phyloP scores from a whole-genome alignment of 306 rosid genomes.

The Trifolium subterraneum region DNA sequence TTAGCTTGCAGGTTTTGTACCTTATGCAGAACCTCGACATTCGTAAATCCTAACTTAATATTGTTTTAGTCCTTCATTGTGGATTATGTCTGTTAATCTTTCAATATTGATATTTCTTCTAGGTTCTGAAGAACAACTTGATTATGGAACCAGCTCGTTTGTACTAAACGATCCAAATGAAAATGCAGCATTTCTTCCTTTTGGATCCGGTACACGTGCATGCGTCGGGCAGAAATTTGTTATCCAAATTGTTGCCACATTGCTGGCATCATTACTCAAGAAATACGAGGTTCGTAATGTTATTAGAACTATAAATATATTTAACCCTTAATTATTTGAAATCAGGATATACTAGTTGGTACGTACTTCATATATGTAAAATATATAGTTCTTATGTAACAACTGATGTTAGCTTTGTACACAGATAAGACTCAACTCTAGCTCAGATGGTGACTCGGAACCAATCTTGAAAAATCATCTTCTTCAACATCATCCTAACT shows the following conservation, averaged over 20 bases:
- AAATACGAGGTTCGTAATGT: slow-evolving; percentile 62
- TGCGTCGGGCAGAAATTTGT: slow-evolving; percentile 79
- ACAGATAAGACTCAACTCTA: slow-evolving; percentile 64
- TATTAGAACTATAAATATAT: no score
- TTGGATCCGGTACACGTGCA: slow-evolving; percentile 78
- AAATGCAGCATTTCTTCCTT: slow-evolving; percentile 75
- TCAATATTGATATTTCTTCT: slow-evolving; percentile 31
- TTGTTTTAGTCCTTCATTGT: not conserved
- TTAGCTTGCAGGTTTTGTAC: slow-evolving; percentile 45
- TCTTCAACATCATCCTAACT: slow-evolving; percentile 47
- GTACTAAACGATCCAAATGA: slow-evolving; percentile 65
- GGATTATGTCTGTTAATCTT: slow-evolving; percentile 25
- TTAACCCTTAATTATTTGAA: no score
- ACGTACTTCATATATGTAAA: not conserved
- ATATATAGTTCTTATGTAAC: not conserved
- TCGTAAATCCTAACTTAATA: not conserved
- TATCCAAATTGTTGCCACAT: slow-evolving; percentile 61
- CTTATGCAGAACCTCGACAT: not conserved
- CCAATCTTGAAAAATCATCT: slow-evolving; percentile 37
- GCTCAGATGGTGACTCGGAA: slow-evolving; percentile 43
- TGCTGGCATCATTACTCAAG: slow-evolving; percentile 64
- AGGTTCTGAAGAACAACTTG: slow-evolving; percentile 50
- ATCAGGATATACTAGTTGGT: not conserved
- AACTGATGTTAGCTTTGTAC: slow-evolving; percentile 24
- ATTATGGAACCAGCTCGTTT: slow-evolving; percentile 43